phyloP scores from a whole-genome alignment of 495 filamentous ascomycete species.

The Geoglossum glabrum region DNA sequence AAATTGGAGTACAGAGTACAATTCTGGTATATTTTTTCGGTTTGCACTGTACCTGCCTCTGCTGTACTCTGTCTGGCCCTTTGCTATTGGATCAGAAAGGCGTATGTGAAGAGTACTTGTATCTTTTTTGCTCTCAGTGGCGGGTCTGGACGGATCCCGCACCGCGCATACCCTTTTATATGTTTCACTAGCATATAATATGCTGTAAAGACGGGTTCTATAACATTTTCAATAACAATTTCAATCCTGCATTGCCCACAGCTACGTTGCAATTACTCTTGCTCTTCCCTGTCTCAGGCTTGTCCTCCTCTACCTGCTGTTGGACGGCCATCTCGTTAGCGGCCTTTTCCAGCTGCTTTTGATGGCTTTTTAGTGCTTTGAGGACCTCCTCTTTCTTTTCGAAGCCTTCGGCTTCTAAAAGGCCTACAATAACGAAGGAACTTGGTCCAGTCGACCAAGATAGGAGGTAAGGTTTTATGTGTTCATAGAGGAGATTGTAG shows the following conservation, averaged over 20 bases:
- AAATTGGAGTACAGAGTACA: no score
- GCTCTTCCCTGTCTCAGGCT: conserved; percentile 9
- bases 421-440: conserved; percentile 58
- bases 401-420: conserved; percentile 68
- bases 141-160: no score
- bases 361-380: conserved; percentile 38
- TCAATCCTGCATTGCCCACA: neutral
- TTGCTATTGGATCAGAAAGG: no score
- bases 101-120: no score
- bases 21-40: no score
- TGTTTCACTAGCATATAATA: neutral
- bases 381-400: conserved; percentile 40
- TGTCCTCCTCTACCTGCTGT: conserved; percentile 21
- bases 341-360: conserved; percentile 31
- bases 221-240: neutral
- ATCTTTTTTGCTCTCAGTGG: no score
- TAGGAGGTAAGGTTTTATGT: conserved; percentile 51
- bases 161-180: neutral
- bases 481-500: conserved; percentile 52
- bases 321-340: conserved; percentile 15
- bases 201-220: neutral
- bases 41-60: no score
- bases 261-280: neutral
- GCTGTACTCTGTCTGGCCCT: no score
- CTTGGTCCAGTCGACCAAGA: conserved; percentile 75